Percentiles rank a stretch among this genome's conserved stretches.
phyloP scores from a whole-genome alignment of 495 filamentous ascomycete genomes.

The Paragyromitra xinjiangensis region DNA sequence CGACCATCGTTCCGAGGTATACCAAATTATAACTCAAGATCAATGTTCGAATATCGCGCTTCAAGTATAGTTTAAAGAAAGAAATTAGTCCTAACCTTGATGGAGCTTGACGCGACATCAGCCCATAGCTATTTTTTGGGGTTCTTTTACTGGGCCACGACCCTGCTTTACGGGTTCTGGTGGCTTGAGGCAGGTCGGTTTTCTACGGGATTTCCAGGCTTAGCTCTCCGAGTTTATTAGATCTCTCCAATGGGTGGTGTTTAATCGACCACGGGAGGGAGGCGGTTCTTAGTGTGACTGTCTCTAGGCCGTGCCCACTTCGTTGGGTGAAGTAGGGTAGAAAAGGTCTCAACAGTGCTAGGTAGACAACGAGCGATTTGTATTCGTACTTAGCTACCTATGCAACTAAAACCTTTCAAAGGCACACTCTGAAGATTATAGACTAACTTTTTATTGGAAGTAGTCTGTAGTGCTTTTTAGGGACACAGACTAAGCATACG shows the following conservation, averaged over 20 bases:
- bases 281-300: not conserved
- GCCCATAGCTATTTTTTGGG: not conserved
- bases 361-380: no score
- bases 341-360: not conserved
- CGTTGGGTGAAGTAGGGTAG: not conserved
- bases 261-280: not conserved
- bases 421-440: no score
- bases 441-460: no score
- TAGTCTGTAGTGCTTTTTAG: not conserved
- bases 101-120: no score
- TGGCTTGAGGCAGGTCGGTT: not conserved
- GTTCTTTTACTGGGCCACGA: not conserved
- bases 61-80: not conserved
- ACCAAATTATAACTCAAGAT: not conserved
- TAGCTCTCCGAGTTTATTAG: not conserved
- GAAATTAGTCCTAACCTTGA: not conserved
- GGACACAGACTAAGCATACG: not conserved
- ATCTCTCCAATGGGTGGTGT: not conserved
- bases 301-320: no score
- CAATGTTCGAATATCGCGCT: not conserved
- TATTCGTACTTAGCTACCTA: no score
- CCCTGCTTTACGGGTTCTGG: not conserved
- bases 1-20: not conserved
- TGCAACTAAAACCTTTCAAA: no score
- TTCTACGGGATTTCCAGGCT: not conserved